Evolutionary conservation across 495 filamentous ascomycete species (phyloP).

Genomic region (Penicillium parvum): DNA sequence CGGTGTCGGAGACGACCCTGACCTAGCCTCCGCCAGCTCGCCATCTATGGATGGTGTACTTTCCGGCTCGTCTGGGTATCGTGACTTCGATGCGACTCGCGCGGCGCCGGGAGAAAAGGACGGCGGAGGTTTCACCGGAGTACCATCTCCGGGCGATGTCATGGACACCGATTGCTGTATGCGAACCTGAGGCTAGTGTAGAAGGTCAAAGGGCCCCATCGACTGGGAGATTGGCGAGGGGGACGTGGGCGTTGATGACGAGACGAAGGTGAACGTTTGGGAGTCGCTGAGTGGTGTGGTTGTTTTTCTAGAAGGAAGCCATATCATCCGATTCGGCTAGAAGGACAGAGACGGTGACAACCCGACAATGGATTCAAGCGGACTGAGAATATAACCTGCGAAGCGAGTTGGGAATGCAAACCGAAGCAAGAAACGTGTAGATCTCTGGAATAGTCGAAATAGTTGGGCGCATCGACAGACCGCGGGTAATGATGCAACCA

Average conservation of each 20-base stretch:
- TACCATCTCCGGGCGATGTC: constrained; percentile 58
- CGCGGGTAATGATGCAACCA: constrained; percentile 21
- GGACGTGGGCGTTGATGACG: neutral
- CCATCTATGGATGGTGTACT: constrained; percentile 41
- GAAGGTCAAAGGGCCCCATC: constrained; percentile 31
- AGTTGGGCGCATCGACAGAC: constrained; percentile 14
- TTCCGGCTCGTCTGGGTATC: constrained; percentile 39
- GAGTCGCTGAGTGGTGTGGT: constrained; percentile 8
- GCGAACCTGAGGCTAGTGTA: constrained; percentile 11
- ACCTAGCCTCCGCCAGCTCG: constrained; percentile 46
- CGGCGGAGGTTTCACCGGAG: constrained; percentile 57
- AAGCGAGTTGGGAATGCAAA: constrained; percentile 1
- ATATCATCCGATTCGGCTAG: constrained; percentile 24
- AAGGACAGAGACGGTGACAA: constrained; percentile 2
- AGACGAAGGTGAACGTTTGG: constrained; percentile 12
- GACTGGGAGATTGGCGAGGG: constrained; percentile 15
- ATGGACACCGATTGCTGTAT: constrained; percentile 46
- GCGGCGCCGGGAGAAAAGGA: constrained; percentile 51
- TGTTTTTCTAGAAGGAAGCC: constrained; percentile 28
- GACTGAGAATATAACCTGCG: neutral
- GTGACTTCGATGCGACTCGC: constrained; percentile 49
- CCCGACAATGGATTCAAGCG: neutral
- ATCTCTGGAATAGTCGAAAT: too few relatives aligned
- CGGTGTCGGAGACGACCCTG: constrained; percentile 47
- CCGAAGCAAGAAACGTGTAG: constrained; percentile 14